A percentile compares a stretch with the other conserved stretches of the same genome.
Conservation (phyloP, 257 asterid species). For the Voacanga thouarsii region DNA sequence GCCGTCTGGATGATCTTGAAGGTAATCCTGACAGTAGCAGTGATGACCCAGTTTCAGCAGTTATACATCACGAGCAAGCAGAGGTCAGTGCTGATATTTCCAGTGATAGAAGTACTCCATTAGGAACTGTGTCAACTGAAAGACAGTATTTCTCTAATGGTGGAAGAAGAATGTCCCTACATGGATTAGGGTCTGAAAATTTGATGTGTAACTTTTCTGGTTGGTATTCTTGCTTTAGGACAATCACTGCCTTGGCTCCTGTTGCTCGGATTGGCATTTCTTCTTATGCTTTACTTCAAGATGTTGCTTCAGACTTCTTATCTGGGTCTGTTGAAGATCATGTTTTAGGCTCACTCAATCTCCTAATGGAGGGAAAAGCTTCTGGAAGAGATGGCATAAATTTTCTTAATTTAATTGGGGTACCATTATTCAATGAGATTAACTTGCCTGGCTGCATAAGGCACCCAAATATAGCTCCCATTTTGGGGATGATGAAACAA, state of each 20-base stretch:
- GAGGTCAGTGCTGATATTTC: conserved; percentile 58
- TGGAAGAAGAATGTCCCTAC: conserved; percentile 41
- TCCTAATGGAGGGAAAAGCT: conserved; percentile 65
- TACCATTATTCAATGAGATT: conserved; percentile 61
- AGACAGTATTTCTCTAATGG: conserved; percentile 39
- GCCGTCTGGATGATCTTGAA: conserved; percentile 38
- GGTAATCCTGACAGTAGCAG: conserved; percentile 23
- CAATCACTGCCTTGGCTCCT: conserved; percentile 78
- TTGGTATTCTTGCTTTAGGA: conserved; percentile 74
- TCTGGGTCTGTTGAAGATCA: conserved; percentile 73
- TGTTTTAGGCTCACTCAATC: conserved; percentile 54
- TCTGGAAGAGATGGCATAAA: conserved; percentile 50
- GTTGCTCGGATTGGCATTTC: conserved; percentile 49
- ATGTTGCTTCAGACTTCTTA: conserved; percentile 51
- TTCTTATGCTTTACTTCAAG: conserved; percentile 55
- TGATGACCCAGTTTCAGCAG: conserved; percentile 18
- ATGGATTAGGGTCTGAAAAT: conserved; percentile 42
- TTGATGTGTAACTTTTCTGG: conserved; percentile 48
- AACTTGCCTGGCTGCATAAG: conserved; percentile 86
- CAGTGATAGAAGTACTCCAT: conserved; percentile 44
- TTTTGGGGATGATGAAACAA: conserved; percentile 72
- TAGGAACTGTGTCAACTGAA: conserved; percentile 49
- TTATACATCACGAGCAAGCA: conserved; percentile 30
- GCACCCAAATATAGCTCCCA: conserved; percentile 83
- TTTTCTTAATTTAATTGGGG: conserved; percentile 72